Evolutionary conservation across 768 basidiomycete species (phyloP).

Genomic region (Sutorius australiensis): DNA sequence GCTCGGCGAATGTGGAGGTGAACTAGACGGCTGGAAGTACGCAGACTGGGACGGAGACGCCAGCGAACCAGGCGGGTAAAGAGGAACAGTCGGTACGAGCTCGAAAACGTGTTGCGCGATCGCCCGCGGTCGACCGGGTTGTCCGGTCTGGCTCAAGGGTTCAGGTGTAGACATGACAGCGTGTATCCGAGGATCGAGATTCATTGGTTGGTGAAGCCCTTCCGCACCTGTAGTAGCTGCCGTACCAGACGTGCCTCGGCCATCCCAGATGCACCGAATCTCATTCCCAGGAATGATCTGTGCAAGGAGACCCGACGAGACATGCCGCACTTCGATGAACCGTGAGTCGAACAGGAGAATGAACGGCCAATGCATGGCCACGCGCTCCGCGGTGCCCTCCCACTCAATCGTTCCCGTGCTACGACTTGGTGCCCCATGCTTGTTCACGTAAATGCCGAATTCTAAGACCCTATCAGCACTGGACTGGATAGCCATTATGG

Average conservation of each 20-base stretch:
- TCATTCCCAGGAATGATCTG: constrained; percentile 83
- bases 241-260: constrained; percentile 45
- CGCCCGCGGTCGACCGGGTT: constrained; percentile 41
- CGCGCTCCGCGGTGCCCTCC: constrained; percentile 88
- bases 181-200: constrained; percentile 81
- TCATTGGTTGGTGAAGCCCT: constrained; percentile 40
- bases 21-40: constrained; percentile 50
- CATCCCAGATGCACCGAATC: constrained; percentile 88
- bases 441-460: constrained; percentile 89
- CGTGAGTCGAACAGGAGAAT: constrained; percentile 83
- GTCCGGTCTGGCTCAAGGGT: constrained; percentile 35
- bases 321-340: constrained; percentile 88
- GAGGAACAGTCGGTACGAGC: constrained; percentile 48
- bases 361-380: constrained; percentile 87
- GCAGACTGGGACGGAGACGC: constrained; percentile 51
- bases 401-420: constrained; percentile 76
- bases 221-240: constrained; percentile 27
- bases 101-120: constrained; percentile 74
- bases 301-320: constrained; percentile 71
- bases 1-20: constrained; percentile 56
- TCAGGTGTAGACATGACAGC: constrained; percentile 72
- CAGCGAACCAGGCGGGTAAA: constrained; percentile 41
- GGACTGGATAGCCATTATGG: not conserved
- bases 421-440: constrained; percentile 85
- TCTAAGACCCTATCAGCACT: constrained; percentile 41